phyloP scores from a whole-genome alignment of 768 basidiomycete species.

The Boletus sp. region DNA sequence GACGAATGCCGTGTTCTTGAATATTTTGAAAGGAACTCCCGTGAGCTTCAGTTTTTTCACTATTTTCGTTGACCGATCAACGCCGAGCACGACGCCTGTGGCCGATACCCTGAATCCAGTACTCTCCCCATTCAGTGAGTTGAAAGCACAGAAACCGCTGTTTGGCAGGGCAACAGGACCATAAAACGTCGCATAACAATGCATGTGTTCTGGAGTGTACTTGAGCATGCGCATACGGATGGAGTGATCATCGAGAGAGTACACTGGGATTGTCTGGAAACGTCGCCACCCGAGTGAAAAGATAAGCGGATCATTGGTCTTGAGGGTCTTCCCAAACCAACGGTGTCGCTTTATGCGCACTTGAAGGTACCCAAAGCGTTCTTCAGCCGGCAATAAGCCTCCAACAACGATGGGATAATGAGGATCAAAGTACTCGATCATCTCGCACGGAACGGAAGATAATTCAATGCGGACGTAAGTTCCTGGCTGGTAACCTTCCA shows the following conservation, averaged over 20 bases:
- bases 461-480: conserved; percentile 93
- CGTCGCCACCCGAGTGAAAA: conserved; percentile 97
- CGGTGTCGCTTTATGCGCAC: conserved; percentile 95
- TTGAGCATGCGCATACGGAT: conserved; percentile 99
- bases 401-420: conserved; percentile 88
- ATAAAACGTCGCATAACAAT: conserved; percentile 97
- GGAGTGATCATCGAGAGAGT: conserved; percentile 95
- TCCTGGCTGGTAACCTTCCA: conserved; percentile 90
- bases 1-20: conserved; percentile 98
- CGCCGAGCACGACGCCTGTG: conserved; percentile 91
- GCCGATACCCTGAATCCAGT: conserved; percentile 87
- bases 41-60: conserved; percentile 99
- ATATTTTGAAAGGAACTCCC: conserved; percentile 94
- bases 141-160: conserved; percentile 97
- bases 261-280: conserved; percentile 93
- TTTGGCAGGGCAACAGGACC: conserved; percentile 90
- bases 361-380: conserved; percentile 90
- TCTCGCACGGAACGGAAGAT: conserved; percentile 77
- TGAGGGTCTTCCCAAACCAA: conserved; percentile 88
- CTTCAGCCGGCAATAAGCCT: conserved; percentile 85
- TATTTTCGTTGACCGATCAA: conserved; percentile 89
- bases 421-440: conserved; percentile 92
- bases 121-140: conserved; percentile 62
- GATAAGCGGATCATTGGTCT: conserved; percentile 95
- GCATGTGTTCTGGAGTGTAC: conserved; percentile 99